A percentile compares a stretch with the other conserved stretches of the same genome.
Evolutionary conservation across 129 eudicot species (phyloP).

Genomic region (Kitagawia praeruptora): DNA sequence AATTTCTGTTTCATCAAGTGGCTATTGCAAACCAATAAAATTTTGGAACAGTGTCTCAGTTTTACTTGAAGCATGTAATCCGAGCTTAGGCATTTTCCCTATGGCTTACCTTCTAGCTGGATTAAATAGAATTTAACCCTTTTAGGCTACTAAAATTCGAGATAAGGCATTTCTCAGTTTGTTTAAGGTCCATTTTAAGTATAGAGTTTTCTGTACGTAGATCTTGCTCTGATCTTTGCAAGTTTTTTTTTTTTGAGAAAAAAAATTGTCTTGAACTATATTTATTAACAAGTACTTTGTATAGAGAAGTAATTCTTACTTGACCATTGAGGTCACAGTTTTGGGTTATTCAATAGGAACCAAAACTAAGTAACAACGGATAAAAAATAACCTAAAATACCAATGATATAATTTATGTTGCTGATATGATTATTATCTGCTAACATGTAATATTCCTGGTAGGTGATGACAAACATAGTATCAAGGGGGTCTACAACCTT

Average conservation of each 20-base stretch:
- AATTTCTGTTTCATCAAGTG: background rate
- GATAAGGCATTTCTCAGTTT: too few species aligned
- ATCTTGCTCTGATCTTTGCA: too few species aligned
- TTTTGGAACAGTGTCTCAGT: background rate
- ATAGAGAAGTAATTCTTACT: too few species aligned
- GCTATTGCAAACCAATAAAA: background rate
- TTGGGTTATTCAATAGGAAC: background rate
- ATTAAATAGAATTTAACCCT: background rate
- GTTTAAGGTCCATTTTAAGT: too few species aligned
- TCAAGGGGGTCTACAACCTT: conserved; percentile 14
- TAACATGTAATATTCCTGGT: background rate
- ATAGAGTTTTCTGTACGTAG: too few species aligned
- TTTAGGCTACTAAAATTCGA: background rate
- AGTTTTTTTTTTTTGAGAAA: too few species aligned
- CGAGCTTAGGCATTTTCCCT: background rate
- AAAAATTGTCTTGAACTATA: too few species aligned
- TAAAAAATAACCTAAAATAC: background rate
- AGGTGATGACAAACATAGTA: background rate
- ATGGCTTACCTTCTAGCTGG: background rate
- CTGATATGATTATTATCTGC: background rate
- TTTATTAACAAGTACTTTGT: too few species aligned
- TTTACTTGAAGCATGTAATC: background rate
- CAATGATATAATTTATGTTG: background rate
- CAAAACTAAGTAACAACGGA: background rate
- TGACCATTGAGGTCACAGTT: background rate